Evolutionary conservation across 305 asterid species (phyloP).

Genomic region (Nicotiana rustica): DNA sequence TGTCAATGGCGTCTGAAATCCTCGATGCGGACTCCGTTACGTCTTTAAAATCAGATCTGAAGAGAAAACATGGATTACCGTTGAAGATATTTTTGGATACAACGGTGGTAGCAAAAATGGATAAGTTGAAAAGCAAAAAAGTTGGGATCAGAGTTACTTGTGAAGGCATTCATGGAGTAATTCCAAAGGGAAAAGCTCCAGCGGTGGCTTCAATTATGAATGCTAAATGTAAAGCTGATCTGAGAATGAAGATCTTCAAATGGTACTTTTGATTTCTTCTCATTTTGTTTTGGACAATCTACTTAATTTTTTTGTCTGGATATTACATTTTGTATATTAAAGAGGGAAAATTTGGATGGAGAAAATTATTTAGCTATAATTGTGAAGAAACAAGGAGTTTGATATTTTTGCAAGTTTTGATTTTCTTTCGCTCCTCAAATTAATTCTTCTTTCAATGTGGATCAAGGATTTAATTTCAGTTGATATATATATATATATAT

Average conservation of each 20-base stretch:
- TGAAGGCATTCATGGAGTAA: slow-evolving; percentile 62
- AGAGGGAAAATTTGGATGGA: not conserved
- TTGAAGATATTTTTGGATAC: slow-evolving; percentile 72
- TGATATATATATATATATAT: too few relatives aligned
- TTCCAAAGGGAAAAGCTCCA: slow-evolving; percentile 71
- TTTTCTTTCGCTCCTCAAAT: not conserved
- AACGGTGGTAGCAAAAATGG: slow-evolving; percentile 63
- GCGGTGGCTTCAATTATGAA: slow-evolving; percentile 51
- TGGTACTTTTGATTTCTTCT: slow-evolving; percentile 57
- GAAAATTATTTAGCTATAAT: slow-evolving; percentile 1
- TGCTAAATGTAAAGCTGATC: slow-evolving; percentile 84
- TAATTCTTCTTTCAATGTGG: not conserved
- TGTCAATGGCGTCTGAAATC: slow-evolving; percentile 48
- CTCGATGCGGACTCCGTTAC: slow-evolving; percentile 60
- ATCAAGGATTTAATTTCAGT: too few relatives aligned
- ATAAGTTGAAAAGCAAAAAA: slow-evolving; percentile 68
- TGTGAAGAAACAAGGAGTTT: not conserved
- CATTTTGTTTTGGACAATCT: not conserved
- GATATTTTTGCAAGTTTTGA: not conserved
- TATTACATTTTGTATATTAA: not conserved
- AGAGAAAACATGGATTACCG: slow-evolving; percentile 60
- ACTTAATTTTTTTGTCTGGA: not conserved
- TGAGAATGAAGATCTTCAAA: slow-evolving; percentile 86
- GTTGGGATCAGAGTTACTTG: slow-evolving; percentile 81
- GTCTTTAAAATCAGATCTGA: slow-evolving; percentile 66